Base-by-base conservation (phyloP, 2,329 filamentous ascomycete genomes). In the Graphilbum ipis-grandicollis region DNA sequence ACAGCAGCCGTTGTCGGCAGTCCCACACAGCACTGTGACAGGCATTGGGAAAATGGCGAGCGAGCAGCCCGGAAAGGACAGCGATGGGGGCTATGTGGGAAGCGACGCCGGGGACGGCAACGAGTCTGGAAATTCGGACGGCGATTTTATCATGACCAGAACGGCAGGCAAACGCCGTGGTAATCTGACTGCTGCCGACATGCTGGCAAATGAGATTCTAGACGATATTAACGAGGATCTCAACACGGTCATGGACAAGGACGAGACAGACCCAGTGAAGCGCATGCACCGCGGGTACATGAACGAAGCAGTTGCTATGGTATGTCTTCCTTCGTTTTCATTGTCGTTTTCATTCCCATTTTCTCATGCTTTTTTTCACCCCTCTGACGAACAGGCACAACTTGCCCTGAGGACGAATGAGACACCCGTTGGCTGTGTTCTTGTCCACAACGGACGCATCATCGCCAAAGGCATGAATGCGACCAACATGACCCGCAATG, bases 391-490 rank as follows among this genome's bases (percentile, higher is more conserved):
- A 15, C 17, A 93, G 83, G 90, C 85, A 40, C 78, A 88, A 50
- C 71, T 84, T 45, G 90, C 92, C 18, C 71, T 98, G 34, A 63
- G 64, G 47, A 81, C 73, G 43, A 86, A 93, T 48, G 90, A 98
- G 60, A 96, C 92, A 2, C 90, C 90, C 1, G 90, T 98, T 17
- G 92, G 90, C 34, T 98, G 90, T 56, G 85, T 98, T 23, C 75
- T 98, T 37, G 86, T 96, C 18, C 71, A 85, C 52, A 59, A 82
- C 21, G 77, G 75, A 45, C 66, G 73, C 46, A 68, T 94, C 44
- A 85, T 98, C 45, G 86, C 83, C 31, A 71, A 70, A 44, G 90
- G 90, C 43, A 94, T 94, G 81, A 98, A 98, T 50, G 90, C 92
- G 44, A 98, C 90, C 37, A 98, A 94, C 50, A 68, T 81, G 47